Evolutionary conservation across 2,329 filamentous ascomycete species (phyloP).

Genomic region (Phaeophleospora eucalypticola): DNA sequence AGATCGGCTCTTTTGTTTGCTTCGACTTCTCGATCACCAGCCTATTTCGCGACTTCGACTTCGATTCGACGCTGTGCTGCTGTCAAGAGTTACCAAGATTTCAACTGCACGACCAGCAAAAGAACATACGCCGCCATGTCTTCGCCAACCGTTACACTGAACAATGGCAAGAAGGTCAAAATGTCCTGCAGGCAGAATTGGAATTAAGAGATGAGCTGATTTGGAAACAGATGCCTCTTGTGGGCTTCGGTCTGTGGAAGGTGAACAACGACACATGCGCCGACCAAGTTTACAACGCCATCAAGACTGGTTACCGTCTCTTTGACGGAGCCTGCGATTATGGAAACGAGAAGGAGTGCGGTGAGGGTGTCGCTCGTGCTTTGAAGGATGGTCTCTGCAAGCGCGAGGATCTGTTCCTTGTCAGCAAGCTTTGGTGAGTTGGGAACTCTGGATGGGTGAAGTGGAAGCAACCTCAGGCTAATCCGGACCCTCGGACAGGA

Average conservation of each 20-base stretch:
- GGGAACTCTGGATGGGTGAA: background rate
- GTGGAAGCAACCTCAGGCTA: background rate
- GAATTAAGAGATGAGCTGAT: background rate
- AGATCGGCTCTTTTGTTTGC: background rate
- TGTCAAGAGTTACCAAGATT: background rate
- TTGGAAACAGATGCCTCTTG: constrained; percentile 61
- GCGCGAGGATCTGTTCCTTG: constrained; percentile 84
- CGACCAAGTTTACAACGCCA: constrained; percentile 71
- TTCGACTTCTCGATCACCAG: background rate
- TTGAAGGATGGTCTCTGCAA: constrained; percentile 78
- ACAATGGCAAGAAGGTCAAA: constrained; percentile 35
- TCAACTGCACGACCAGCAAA: background rate
- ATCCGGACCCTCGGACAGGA: constrained; percentile 32
- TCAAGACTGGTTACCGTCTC: constrained; percentile 58
- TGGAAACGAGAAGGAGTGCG: constrained; percentile 75
- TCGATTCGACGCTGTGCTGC: constrained; percentile 4
- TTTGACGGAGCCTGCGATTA: constrained; percentile 68
- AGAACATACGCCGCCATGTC: constrained; percentile 29
- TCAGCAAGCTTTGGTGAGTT: constrained; percentile 75
- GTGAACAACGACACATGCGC: constrained; percentile 68
- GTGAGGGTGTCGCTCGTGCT: constrained; percentile 71
- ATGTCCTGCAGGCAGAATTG: background rate
- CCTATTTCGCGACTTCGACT: background rate
- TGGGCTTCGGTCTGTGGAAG: constrained; percentile 81
- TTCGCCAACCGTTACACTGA: constrained; percentile 33